Conservation (phyloP, 495 filamentous ascomycete genomes). For the Parachaetomium inaequale region DNA sequence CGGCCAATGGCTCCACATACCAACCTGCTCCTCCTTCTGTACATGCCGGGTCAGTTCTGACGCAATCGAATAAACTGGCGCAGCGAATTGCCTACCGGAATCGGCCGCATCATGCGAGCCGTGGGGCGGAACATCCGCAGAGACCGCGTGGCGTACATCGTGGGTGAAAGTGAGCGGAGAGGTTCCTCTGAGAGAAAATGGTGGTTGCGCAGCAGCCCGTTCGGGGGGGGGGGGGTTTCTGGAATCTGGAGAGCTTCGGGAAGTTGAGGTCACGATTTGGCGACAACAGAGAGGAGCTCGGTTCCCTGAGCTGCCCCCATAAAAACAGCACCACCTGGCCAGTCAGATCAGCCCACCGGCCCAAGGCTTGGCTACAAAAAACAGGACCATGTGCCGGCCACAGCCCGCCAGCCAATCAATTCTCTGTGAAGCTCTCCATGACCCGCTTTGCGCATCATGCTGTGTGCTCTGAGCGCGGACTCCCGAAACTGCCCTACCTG, state of each 20-base stretch:
- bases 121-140: constrained; percentile 56
- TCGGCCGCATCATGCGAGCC: constrained; percentile 64
- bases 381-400: constrained; percentile 15
- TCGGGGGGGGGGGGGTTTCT: constrained; percentile 9
- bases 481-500: constrained; percentile 10
- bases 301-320: constrained; percentile 15
- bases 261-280: constrained; percentile 18
- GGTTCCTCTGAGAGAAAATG: constrained; percentile 19
- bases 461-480: not conserved
- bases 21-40: constrained; percentile 79
- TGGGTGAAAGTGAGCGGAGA: constrained; percentile 37
- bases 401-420: constrained; percentile 18
- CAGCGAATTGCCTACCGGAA: constrained; percentile 64
- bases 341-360: constrained; percentile 26
- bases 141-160: constrained; percentile 65
- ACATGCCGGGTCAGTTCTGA: constrained; percentile 37
- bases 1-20: constrained; percentile 54
- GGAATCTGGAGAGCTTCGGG: constrained; percentile 13
- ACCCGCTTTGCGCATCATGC: constrained; percentile 9
- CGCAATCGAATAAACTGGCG: constrained; percentile 25
- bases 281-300: constrained; percentile 21
- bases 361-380: constrained; percentile 10
- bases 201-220: constrained; percentile 14
- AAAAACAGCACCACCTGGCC: constrained; percentile 13
- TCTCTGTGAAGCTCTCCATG: not conserved